A percentile compares a stretch with the other conserved stretches of the same genome.
Conservation (phyloP, 257 asterid genomes). For the Nicotiana attenuata region DNA sequence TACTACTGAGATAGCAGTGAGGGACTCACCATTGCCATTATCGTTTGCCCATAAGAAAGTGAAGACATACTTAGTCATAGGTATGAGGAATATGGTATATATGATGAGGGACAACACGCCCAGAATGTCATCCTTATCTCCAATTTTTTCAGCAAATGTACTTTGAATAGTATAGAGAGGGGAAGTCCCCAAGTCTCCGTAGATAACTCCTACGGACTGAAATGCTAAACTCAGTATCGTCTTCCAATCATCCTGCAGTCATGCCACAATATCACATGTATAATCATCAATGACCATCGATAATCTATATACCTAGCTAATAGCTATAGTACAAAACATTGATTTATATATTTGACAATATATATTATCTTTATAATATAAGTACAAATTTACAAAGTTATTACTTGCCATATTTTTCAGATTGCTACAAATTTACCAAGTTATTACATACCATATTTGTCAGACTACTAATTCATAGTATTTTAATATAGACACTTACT, state of each 20-base stretch:
- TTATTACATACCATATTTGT: too few relatives aligned
- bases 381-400: too few relatives aligned
- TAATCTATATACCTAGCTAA: too few relatives aligned
- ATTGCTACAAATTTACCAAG: too few relatives aligned
- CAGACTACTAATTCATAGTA: too few relatives aligned
- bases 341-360: too few relatives aligned
- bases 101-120: slow-evolving; percentile 69
- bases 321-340: too few relatives aligned
- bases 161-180: slow-evolving; percentile 64
- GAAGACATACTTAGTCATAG: slow-evolving; percentile 64
- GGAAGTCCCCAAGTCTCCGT: slow-evolving; percentile 83
- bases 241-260: slow-evolving; percentile 31
- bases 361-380: too few relatives aligned
- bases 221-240: slow-evolving; percentile 57
- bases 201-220: slow-evolving; percentile 67
- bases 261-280: neutral
- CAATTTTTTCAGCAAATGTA: slow-evolving; percentile 35
- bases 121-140: slow-evolving; percentile 39
- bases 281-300: too few relatives aligned
- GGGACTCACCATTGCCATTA: slow-evolving; percentile 60
- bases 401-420: too few relatives aligned
- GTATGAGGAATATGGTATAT: slow-evolving; percentile 55
- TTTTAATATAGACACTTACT: too few relatives aligned
- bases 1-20: too few relatives aligned
- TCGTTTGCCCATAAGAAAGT: slow-evolving; percentile 71